Base-by-base conservation (phyloP, 352 stramenopile species). In the Phytophthora hibernalis region DNA sequence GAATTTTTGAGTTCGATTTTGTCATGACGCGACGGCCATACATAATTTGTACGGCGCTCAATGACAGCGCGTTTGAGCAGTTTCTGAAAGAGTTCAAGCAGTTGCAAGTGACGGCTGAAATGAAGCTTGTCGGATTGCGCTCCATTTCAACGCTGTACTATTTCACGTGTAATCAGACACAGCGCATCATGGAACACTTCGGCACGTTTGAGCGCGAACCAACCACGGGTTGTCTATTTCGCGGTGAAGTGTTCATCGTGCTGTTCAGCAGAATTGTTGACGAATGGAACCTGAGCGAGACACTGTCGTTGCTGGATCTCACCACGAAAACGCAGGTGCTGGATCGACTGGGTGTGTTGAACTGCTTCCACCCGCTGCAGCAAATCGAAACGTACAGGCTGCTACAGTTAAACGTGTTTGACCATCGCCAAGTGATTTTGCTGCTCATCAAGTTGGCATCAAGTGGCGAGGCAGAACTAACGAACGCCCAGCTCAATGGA, bases 61-160 rank as follows among this genome's bases (percentile, higher is more conserved):
- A 65, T 35, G 85, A 93, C 49, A 65, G 72, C 0, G 77, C 82
- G 2, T 93, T 93, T 30, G 85, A 93, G 33, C 79, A 91, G 30
- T 90, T 91, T 21, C 45, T 93, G 20, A 89, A 88, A 42, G 85
- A 93, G 59, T 93, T 93, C 70, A 93, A 91, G 62, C 75, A 85
- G 48, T 65, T 93, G 6, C 77, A 81, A 16, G 81, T 90, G 21
- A 61, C 62, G 2, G 70, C 78, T 6, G 83, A 91, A 61, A 80
- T 87, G 60, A 91, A 93, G 38, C 57, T 93, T 35, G 67, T 93
- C 15, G 85, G 85, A 0, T 53, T 93, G 24, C 85, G 85, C 9
- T 85, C 77, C 1, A 87, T 93, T 33, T 93, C 85, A 11, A 88
- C 77, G 28, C 54, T 75, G 21, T 93, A 91, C 53, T 93, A 85